Evolutionary conservation across 2,329 filamentous ascomycete species (phyloP).

Genomic region (Fusarium metavorans): DNA sequence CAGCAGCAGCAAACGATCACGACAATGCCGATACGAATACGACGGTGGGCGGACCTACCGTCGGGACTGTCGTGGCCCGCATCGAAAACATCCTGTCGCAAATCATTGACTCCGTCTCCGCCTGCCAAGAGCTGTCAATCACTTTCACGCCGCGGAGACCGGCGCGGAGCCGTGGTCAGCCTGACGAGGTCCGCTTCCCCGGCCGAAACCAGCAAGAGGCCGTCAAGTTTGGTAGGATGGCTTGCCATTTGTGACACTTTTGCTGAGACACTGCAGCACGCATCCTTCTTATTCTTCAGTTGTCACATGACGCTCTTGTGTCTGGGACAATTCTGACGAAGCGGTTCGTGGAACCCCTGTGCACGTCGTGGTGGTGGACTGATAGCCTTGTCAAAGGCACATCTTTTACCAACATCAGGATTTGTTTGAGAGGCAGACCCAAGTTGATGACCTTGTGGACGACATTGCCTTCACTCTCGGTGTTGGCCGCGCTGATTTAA

Average conservation of each 20-base stretch:
- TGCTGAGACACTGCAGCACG: constrained; percentile 56
- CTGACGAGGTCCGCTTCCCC: constrained; percentile 57
- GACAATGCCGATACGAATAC: constrained; percentile 41
- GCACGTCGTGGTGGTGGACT: not conserved
- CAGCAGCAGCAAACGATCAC: not conserved
- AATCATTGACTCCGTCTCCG: constrained; percentile 45
- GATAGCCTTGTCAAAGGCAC: constrained; percentile 64
- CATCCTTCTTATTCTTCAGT: constrained; percentile 68
- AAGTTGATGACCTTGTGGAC: constrained; percentile 80
- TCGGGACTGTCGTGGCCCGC: constrained; percentile 46
- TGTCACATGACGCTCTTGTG: constrained; percentile 69
- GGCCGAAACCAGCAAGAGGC: constrained; percentile 61
- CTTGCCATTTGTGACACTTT: not conserved
- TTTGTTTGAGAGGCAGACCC: constrained; percentile 75
- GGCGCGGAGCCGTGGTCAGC: constrained; percentile 10
- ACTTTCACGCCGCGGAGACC: constrained; percentile 39
- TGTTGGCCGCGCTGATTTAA: constrained; percentile 72
- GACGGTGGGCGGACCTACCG: constrained; percentile 10
- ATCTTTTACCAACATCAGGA: constrained; percentile 83
- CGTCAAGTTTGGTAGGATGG: constrained; percentile 62
- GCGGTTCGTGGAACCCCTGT: constrained; percentile 58
- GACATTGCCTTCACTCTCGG: constrained; percentile 78
- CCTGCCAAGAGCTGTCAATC: constrained; percentile 44
- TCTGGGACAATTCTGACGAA: constrained; percentile 70
- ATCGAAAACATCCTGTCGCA: constrained; percentile 53